These are phyloP conservation scores for Hericium erinaceus DNA, from an alignment of 768 basidiomycete species.

Conservation along the genomic window DNA sequence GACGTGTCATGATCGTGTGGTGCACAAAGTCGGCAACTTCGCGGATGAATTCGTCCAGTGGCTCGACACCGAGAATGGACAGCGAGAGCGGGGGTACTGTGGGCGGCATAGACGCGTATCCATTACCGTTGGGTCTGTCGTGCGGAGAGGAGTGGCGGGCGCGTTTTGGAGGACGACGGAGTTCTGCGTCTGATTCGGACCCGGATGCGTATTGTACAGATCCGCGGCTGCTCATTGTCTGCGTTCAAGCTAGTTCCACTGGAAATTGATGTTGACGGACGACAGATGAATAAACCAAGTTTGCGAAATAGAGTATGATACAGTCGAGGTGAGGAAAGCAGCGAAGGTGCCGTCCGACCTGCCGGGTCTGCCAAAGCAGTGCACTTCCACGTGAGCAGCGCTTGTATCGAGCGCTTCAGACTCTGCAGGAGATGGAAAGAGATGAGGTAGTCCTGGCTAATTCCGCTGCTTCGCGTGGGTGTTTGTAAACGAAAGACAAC, in stretches of 20 bases:
- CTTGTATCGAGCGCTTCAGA: too few species aligned
- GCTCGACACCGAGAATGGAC: constrained; percentile 83
- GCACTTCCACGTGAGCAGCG: too few species aligned
- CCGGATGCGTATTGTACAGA: constrained; percentile 14
- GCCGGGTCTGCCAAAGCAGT: background rate
- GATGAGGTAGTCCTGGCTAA: background rate
- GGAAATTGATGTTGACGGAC: background rate
- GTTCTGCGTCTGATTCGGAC: constrained; percentile 19
- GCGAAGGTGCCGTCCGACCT: background rate
- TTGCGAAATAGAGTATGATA: background rate
- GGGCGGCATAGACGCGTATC: constrained; percentile 17
- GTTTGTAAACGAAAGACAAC: background rate
- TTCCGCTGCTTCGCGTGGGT: background rate
- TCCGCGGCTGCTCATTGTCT: constrained; percentile 18
- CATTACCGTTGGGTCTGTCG: constrained; percentile 19
- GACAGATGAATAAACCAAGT: background rate
- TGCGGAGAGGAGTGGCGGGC: constrained; percentile 26
- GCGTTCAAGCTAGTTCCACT: background rate
- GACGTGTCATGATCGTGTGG: constrained; percentile 53
- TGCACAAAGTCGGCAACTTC: constrained; percentile 86
- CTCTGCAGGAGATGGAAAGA: too few species aligned
- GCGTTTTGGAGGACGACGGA: constrained; percentile 27
- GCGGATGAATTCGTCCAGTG: constrained; percentile 86
- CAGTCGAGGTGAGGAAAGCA: background rate
- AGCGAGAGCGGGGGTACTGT: constrained; percentile 57